A percentile compares a stretch with the other conserved stretches of the same genome.
Conservation (phyloP, 345 rosid species). For the Syzygium oleosum region DNA sequence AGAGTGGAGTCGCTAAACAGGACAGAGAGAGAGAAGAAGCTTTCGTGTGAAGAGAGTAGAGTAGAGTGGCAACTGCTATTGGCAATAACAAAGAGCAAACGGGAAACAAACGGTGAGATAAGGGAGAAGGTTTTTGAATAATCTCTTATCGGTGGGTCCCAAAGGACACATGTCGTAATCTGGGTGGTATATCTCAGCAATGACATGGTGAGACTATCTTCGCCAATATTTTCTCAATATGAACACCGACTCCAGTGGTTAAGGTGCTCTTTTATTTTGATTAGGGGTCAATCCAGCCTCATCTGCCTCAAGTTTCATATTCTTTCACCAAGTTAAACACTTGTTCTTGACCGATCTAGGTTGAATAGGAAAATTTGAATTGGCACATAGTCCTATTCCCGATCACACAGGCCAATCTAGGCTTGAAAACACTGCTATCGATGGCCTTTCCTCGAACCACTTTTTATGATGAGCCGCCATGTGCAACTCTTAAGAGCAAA, state of each 20-base stretch:
- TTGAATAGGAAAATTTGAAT: background rate
- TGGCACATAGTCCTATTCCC: background rate
- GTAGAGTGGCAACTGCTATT: too few relatives aligned
- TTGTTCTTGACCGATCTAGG: background rate
- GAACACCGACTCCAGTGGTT: background rate
- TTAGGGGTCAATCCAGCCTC: background rate
- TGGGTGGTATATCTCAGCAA: too few relatives aligned
- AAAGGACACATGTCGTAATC: too few relatives aligned
- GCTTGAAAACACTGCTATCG: background rate
- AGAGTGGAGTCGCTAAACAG: too few relatives aligned
- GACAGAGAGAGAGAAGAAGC: too few relatives aligned
- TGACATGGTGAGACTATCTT: too few relatives aligned
- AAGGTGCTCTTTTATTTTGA: background rate
- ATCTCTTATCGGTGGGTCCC: too few relatives aligned
- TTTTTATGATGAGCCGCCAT: background rate
- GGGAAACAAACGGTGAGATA: too few relatives aligned
- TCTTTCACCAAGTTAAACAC: background rate
- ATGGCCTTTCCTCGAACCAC: background rate
- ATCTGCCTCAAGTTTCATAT: background rate
- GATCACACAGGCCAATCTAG: background rate
- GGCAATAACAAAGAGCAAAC: too few relatives aligned
- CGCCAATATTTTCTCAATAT: too few relatives aligned
- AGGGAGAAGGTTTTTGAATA: too few relatives aligned
- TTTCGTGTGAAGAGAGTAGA: too few relatives aligned
- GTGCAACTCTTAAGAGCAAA: background rate